These are phyloP conservation scores for Suillus ampliporus DNA, from an alignment of 768 basidiomycete species.

Conservation along the genomic window DNA sequence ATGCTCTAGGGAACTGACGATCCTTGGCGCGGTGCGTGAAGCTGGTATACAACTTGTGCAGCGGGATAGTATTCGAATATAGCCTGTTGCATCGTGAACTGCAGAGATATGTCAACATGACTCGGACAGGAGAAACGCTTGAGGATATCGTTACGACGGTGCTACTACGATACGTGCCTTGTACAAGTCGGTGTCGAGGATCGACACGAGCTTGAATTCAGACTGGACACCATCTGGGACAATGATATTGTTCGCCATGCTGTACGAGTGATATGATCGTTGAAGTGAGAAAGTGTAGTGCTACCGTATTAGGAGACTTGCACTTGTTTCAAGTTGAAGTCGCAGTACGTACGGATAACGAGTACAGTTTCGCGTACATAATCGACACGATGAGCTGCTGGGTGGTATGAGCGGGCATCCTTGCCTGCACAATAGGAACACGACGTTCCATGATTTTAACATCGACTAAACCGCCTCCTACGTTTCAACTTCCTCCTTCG, in stretches of 20 bases:
- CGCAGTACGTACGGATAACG: too few relatives aligned
- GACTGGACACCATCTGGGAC: conserved; percentile 17
- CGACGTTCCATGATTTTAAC: background rate
- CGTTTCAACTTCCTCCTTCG: conserved; percentile 35
- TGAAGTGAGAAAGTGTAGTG: background rate
- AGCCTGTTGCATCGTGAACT: conserved; percentile 98
- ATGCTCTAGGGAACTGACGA: conserved; percentile 62
- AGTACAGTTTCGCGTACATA: background rate
- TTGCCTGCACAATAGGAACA: background rate
- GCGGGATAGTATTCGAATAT: conserved; percentile 79
- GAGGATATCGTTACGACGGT: background rate
- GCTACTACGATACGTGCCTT: conserved; percentile 57
- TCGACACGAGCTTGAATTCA: conserved; percentile 44
- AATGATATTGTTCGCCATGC: background rate
- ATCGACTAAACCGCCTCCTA: background rate
- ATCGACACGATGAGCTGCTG: background rate
- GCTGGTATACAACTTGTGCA: conserved; percentile 68
- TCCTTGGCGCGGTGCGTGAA: conserved; percentile 80
- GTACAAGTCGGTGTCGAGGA: conserved; percentile 95
- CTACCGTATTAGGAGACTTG: too few relatives aligned
- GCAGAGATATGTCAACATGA: background rate
- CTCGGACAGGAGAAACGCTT: conserved; percentile 6
- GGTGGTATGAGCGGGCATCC: background rate
- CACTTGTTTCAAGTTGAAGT: too few relatives aligned
- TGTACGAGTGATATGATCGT: background rate